Base-by-base conservation (phyloP, 257 asterid species). In the Leonotis leonurus region DNA sequence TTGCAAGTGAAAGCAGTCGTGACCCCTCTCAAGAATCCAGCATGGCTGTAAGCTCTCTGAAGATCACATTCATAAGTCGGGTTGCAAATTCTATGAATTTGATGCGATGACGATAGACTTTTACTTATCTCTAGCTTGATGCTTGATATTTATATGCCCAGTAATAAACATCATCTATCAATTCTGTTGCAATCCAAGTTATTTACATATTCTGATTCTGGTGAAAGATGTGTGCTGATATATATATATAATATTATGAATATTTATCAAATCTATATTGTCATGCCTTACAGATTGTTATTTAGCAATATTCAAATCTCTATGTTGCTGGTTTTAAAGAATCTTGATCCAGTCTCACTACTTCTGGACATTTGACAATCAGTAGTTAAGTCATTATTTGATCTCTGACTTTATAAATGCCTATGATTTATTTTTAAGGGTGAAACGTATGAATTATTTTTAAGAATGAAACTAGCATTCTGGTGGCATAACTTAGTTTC, bases 1-100 rank as follows among this genome's bases (percentile, higher is more conserved):
- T 73, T 87, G 81, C 95, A 89, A 75, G 97, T 89, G 70, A 93
- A 87, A 72, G 99, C 99, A n/a, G 95, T 93, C 6, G 95, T 82
- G 26, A 86, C 89, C 25, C 24, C 95, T 24, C 51, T 93, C 35
- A 80, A 77, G 73, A 87, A 93, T 64, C 96, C 99, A 6, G 96
- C 99, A 32, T 93, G 99, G 97, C 53, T 93, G 79, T 92, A 78
- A 85, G 43, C 60, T 53, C 59, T 53, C 13, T 41, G 8, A 36
- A 50, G 64, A 21, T 20, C 20, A 6, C 55, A 52, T 60, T 25
- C 26, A 51, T 44, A 37, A 54, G 43, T 64, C 22, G 14, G 63
- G 60, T 49, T 45, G 49, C 56, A 8, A 13, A 6, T 8, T 35
- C 41, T 60, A 11, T 22, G 58, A 25, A 35, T 24, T 49, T 35